Conservation (phyloP, 2,329 filamentous ascomycete genomes). For the Podosphaera xanthii region DNA sequence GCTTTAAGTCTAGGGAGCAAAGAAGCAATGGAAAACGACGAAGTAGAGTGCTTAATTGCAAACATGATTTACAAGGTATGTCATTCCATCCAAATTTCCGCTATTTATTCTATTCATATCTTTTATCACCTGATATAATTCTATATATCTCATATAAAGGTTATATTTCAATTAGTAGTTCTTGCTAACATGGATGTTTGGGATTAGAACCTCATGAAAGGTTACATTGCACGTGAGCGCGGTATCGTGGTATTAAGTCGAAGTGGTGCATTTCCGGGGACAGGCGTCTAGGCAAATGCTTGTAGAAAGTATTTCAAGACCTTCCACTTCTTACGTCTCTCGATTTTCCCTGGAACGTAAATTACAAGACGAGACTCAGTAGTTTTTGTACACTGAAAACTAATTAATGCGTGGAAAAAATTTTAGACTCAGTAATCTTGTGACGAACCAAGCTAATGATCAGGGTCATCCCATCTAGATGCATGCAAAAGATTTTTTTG, state of each 20-base stretch:
- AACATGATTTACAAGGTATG: constrained; percentile 96
- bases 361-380: too few species aligned
- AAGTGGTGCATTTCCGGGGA: constrained; percentile 79
- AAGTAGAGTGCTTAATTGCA: constrained; percentile 83
- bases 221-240: constrained; percentile 82
- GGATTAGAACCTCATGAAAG: constrained; percentile 48
- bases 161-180: not conserved
- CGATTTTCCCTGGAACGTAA: not conserved
- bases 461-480: too few species aligned
- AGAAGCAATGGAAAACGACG: constrained; percentile 56
- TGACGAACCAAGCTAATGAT: too few species aligned
- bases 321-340: not conserved
- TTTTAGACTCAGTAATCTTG: too few species aligned
- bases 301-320: not conserved
- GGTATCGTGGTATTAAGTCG: constrained; percentile 86
- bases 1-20: constrained; percentile 53
- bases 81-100: not conserved
- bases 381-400: too few species aligned
- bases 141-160: not conserved
- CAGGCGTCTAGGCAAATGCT: constrained; percentile 31
- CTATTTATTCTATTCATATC: not conserved
- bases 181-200: not conserved
- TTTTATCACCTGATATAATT: not conserved
- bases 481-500: too few species aligned
- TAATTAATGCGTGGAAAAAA: too few species aligned